Base-by-base conservation (phyloP, 208 protist species). In the Leishmania mexicana region DNA sequence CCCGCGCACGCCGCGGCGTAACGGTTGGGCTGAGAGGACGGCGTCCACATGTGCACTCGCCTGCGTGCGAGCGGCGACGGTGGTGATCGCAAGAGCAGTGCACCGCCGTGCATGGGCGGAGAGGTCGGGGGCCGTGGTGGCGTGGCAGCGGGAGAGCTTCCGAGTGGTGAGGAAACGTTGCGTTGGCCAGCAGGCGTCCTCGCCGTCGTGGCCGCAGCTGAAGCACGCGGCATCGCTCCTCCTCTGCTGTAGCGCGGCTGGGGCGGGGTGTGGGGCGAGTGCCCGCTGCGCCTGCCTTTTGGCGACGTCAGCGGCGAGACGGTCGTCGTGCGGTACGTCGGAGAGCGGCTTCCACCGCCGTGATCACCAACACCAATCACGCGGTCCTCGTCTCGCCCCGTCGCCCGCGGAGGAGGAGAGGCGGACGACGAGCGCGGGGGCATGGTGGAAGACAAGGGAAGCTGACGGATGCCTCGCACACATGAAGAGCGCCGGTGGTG, bases 241-340 rank as follows among this genome's bases (percentile, higher is more conserved):
- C 65, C 28, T 28, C 51, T 35, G 62, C 79, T 42, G 60, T 21
- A 60, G 54, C 11, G 73, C 57, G 57, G 70, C 8, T 51, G n/a
- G 0, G 72, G 53, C 13, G 76, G 68, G 35, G 62, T 57, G 5
- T 45, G 76, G 21, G 75, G 81, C 28, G 65, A 72, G 76, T 51
- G n/a, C 31, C 28, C 70, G 11, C 42, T 54, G 58, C 49, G 28
- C 19, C 38, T 38, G 45, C 42, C 60, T 28, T 49, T 49, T 0
- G 82, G 53, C 4, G 82, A 82, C 15, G 82, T 80, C 31, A 85
- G 74, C 0, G 82, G 82, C 5, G 82, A 82, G 13, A 81, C 78
- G 21, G 82, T 85, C 49, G 65, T 79, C 54, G 82, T 76, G 67
- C 82, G 82, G 65, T 76, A 79, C 15, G 82, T 72, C 17, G 82